These are phyloP conservation scores for Exophiala calicioides DNA, from an alignment of 2,329 filamentous ascomycete genomes.

Conservation along the genomic window DNA sequence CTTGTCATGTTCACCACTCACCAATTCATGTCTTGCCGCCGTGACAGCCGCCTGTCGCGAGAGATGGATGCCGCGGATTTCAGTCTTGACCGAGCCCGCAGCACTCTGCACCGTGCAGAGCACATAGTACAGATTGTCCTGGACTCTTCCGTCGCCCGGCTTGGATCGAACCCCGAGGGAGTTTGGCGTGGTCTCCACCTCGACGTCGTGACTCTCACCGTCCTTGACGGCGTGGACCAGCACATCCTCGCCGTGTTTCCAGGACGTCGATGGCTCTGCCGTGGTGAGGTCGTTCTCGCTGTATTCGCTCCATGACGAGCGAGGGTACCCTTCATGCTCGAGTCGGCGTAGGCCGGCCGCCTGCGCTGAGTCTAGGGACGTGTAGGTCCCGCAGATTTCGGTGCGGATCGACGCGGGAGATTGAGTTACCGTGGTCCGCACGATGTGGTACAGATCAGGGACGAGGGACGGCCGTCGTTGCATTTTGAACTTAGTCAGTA, in stretches of 20 bases:
- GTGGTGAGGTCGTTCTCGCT: conserved; percentile 10
- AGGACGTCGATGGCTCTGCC: conserved; percentile 6
- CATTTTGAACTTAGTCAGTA: conserved; percentile 5
- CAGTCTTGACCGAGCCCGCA: conserved; percentile 8
- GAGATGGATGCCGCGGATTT: conserved; percentile 17
- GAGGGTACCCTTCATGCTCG: conserved; percentile 16
- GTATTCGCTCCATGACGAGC: conserved; percentile 8
- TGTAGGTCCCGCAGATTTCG: conserved; percentile 20
- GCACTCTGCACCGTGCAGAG: conserved; percentile 9
- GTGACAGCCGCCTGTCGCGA: conserved; percentile 17
- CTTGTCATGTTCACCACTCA: conserved; percentile 16
- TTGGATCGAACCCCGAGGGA: conserved; percentile 17
- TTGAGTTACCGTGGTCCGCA: conserved; percentile 14
- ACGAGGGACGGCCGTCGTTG: conserved; percentile 17
- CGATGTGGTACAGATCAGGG: conserved; percentile 18
- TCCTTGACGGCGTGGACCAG: conserved; percentile 14
- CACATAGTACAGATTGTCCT: conserved; percentile 18
- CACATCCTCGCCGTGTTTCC: conserved; percentile 15
- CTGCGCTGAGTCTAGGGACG: conserved; percentile 15
- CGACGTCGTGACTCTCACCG: conserved; percentile 12
- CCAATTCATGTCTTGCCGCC: conserved; percentile 16
- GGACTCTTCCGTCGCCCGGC: conserved; percentile 13
- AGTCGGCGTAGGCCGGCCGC: conserved; percentile 12
- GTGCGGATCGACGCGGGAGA: conserved; percentile 15
- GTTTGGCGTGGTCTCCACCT: conserved; percentile 18